Evolutionary conservation across 352 stramenopile species (phyloP).

Genomic region (Phytophthora citrophthora): DNA sequence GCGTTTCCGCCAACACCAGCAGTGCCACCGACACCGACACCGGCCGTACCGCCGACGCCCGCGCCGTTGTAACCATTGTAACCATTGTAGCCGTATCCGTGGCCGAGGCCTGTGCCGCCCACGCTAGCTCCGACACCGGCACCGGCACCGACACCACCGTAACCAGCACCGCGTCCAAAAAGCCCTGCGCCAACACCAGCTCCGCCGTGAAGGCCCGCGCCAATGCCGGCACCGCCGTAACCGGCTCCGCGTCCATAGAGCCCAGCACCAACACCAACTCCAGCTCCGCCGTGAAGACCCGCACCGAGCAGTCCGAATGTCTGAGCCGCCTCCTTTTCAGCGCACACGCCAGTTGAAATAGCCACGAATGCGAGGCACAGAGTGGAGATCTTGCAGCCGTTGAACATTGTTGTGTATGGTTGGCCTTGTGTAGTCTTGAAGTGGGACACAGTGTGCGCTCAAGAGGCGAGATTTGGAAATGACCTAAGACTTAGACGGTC

Average conservation of each 20-base stretch:
- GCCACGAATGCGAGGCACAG: constrained; percentile 17
- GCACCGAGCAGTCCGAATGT: constrained; percentile 19
- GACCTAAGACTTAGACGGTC: background rate
- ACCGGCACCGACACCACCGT: background rate
- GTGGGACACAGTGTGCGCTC: background rate
- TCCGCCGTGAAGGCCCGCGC: background rate
- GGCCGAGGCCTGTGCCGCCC: background rate
- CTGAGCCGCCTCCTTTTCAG: constrained; percentile 16
- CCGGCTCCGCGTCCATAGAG: background rate
- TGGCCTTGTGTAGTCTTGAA: background rate
- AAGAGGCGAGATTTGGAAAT: constrained; percentile 14
- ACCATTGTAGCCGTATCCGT: too few species aligned
- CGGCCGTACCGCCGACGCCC: background rate
- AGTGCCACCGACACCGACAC: background rate
- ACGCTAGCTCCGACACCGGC: background rate
- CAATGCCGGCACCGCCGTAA: background rate
- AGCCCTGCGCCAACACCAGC: background rate
- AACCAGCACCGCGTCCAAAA: background rate
- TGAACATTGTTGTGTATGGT: constrained; percentile 13
- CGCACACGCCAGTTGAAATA: background rate
- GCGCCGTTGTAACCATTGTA: background rate
- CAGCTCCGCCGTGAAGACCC: constrained; percentile 2
- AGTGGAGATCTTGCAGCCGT: constrained; percentile 14
- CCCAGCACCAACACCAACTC: constrained; percentile 1
- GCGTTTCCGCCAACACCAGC: background rate